Evolutionary conservation across 139 green algal species (phyloP).

Genomic region (Coelastrella sp.): DNA sequence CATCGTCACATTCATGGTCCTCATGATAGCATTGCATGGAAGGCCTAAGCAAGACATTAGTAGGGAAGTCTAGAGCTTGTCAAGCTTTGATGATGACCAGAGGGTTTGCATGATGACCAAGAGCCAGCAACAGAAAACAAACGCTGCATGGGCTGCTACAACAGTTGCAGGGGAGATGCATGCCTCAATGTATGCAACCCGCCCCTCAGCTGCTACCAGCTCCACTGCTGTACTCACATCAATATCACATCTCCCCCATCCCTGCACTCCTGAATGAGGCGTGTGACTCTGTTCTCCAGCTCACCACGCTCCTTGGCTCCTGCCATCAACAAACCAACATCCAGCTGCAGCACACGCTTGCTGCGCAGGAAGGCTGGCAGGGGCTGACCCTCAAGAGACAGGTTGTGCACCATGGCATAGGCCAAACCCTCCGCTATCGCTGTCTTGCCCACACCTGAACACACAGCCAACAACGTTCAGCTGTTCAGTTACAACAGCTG

Average conservation of each 20-base stretch:
- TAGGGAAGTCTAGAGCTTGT: no score
- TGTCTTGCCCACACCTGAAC: constrained; percentile 85
- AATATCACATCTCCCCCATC: constrained; percentile 90
- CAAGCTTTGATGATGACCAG: no score
- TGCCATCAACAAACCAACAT: constrained; percentile 93
- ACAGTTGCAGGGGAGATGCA: no score
- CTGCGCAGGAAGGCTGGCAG: constrained; percentile 87
- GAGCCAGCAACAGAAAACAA: no score
- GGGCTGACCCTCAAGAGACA: constrained; percentile 67
- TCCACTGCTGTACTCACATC: constrained; percentile 67
- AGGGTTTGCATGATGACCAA: no score
- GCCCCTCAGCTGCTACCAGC: background rate
- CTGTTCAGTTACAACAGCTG: no score
- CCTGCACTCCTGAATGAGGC: constrained; percentile 85
- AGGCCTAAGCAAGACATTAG: no score
- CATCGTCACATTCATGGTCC: no score
- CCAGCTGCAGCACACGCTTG: constrained; percentile 95
- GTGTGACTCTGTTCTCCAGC: constrained; percentile 94
- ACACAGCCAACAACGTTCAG: no score
- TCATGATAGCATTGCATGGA: no score
- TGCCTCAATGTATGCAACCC: no score
- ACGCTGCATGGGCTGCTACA: no score
- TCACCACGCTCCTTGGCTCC: constrained; percentile 96
- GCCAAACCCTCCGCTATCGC: constrained; percentile 95
- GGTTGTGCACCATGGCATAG: constrained; percentile 76